Percentiles rank a stretch among this genome's conserved stretches.
Evolutionary conservation across 2,329 filamentous ascomycete genomes (phyloP).

Genomic region (Paracamarosporium sp.): DNA sequence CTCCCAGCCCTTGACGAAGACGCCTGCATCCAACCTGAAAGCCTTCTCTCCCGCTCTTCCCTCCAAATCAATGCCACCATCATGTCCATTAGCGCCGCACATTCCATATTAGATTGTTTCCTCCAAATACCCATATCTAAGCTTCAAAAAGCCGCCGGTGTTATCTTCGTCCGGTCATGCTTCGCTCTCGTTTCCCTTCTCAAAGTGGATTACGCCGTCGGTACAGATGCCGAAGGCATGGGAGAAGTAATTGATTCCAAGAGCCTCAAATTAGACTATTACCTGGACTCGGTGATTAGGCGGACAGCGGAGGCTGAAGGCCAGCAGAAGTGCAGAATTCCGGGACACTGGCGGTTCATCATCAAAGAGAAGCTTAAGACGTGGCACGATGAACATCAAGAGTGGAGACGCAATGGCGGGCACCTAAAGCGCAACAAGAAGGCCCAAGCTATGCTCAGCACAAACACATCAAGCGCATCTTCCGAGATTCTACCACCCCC

Average conservation of each 20-base stretch:
- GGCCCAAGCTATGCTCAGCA: neutral
- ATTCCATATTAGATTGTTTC: conserved; percentile 41
- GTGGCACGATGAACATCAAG: conserved; percentile 40
- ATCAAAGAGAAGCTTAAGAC: conserved; percentile 36
- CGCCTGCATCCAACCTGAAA: conserved; percentile 40
- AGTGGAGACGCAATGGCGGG: conserved; percentile 33
- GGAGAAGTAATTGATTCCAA: conserved; percentile 40
- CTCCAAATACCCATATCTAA: conserved; percentile 23
- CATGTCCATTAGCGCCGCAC: conserved; percentile 40
- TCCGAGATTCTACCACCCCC: neutral
- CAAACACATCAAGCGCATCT: neutral
- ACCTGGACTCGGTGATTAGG: conserved; percentile 31
- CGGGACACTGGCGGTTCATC: conserved; percentile 39
- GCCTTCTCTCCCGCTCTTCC: conserved; percentile 37
- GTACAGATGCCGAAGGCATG: conserved; percentile 40
- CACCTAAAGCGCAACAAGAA: conserved; percentile 32
- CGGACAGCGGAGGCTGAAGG: conserved; percentile 34
- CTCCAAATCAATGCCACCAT: conserved; percentile 46
- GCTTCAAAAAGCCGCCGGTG: conserved; percentile 34
- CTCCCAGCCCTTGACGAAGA: conserved; percentile 41
- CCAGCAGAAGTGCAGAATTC: conserved; percentile 37
- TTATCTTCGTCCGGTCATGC: conserved; percentile 39
- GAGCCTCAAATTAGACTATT: conserved; percentile 39
- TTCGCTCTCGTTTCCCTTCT: conserved; percentile 41
- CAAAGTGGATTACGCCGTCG: conserved; percentile 44